Evolutionary conservation across 2,329 filamentous ascomycete species (phyloP).

Genomic region (Leptographium procerum): DNA sequence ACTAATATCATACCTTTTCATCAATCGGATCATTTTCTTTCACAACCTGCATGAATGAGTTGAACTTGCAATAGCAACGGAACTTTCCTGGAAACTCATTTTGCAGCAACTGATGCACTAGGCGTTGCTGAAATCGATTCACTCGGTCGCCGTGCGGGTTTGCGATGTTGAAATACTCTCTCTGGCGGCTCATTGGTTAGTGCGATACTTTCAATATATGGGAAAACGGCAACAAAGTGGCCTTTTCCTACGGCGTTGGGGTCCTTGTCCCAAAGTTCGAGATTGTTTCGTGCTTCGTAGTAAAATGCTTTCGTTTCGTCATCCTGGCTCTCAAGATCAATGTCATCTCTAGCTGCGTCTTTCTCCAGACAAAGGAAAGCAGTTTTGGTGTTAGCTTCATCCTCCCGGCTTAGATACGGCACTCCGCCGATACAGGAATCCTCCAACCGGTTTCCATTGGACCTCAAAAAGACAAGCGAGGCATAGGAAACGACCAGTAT

Average conservation of each 20-base stretch:
- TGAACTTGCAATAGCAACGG: conserved; percentile 2
- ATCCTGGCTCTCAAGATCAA: conserved; percentile 4
- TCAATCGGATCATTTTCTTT: conserved; percentile 5
- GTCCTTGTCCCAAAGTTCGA: conserved; percentile 8
- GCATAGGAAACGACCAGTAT: conserved; percentile 17
- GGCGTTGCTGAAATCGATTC: conserved; percentile 17
- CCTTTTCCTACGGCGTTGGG: neutral
- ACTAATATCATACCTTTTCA: conserved; percentile 6
- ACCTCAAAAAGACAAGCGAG: conserved; percentile 19
- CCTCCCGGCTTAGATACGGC: conserved; percentile 19
- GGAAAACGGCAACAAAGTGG: neutral
- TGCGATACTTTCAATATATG: neutral
- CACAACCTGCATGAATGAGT: conserved; percentile 12
- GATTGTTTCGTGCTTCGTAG: neutral
- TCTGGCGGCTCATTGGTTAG: neutral
- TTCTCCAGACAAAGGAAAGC: conserved; percentile 1
- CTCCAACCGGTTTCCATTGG: conserved; percentile 16
- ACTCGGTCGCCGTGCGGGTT: conserved; percentile 15
- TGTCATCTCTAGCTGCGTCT: neutral
- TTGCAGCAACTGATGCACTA: conserved; percentile 17
- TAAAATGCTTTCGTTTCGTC: conserved; percentile 9
- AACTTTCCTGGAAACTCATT: conserved; percentile 14
- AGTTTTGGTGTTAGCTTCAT: conserved; percentile 7
- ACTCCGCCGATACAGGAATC: conserved; percentile 18
- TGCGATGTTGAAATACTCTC: conserved; percentile 10